Evolutionary conservation across 306 rosid species (phyloP).

Genomic region (Dicorynia guianensis): DNA sequence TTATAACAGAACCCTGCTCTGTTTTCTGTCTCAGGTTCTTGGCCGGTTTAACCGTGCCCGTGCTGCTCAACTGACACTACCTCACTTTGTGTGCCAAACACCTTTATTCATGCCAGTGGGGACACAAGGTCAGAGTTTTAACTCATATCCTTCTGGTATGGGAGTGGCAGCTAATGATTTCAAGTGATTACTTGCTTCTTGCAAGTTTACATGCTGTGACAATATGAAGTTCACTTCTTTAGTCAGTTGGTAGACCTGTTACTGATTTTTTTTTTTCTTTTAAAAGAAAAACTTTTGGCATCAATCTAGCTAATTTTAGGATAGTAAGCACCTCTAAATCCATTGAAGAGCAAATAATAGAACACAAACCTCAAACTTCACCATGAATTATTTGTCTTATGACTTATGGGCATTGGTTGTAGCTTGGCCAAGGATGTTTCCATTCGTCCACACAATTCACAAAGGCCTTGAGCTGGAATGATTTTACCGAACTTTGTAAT

Average conservation of each 20-base stretch:
- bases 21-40: constrained; percentile 57
- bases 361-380: not conserved
- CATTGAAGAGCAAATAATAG: not conserved
- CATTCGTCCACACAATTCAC: not conserved
- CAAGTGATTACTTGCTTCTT: not conserved
- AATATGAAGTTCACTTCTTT: constrained; percentile 1
- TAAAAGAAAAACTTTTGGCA: not conserved
- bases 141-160: constrained; percentile 17
- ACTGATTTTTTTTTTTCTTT: not conserved
- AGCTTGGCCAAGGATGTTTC: constrained; percentile 24
- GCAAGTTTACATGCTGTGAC: not conserved
- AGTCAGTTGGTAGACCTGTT: not conserved
- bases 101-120: constrained; percentile 99
- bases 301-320: not conserved
- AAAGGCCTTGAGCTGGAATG: too few species aligned
- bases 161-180: constrained; percentile 18
- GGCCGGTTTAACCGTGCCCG: constrained; percentile 96
- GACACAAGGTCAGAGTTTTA: constrained; percentile 76
- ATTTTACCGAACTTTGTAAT: too few species aligned
- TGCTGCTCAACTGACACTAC: constrained; percentile 82
- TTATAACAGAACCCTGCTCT: constrained; percentile 18
- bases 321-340: constrained; percentile 2
- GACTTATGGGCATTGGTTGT: constrained; percentile 15
- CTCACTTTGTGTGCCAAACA: constrained; percentile 80
- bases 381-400: constrained; percentile 2